Conservation (phyloP, 352 stramenopile genomes). For the Phytopythium litorale region DNA sequence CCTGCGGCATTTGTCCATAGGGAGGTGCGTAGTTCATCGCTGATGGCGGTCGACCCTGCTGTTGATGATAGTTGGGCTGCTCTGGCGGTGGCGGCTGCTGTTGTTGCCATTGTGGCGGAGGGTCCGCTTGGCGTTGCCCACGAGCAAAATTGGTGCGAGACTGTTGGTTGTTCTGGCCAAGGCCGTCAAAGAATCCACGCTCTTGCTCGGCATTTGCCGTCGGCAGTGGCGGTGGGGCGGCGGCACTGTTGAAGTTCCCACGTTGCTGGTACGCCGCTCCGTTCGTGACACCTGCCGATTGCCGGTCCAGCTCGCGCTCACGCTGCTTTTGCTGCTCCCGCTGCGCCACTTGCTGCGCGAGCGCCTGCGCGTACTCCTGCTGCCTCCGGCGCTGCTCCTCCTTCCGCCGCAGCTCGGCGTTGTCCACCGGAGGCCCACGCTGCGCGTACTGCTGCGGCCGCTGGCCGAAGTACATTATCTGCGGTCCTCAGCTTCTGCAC, state of each 20-base stretch:
- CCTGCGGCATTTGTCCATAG: neutral
- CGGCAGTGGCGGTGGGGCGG: constrained; percentile 4
- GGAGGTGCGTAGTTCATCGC: constrained; percentile 1
- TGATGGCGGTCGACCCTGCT: constrained; percentile 5
- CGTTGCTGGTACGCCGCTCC: neutral
- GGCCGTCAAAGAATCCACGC: constrained; percentile 34
- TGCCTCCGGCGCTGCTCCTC: constrained; percentile 53
- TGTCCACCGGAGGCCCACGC: constrained; percentile 23
- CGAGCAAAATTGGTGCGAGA: constrained; percentile 39
- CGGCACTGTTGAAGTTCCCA: neutral
- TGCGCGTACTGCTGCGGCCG: constrained; percentile 25
- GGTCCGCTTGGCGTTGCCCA: constrained; percentile 23
- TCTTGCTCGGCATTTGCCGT: constrained; percentile 1
- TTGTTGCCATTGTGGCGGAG: constrained; percentile 13
- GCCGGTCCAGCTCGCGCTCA: constrained; percentile 28
- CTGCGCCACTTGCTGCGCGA: constrained; percentile 54
- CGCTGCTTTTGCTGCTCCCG: constrained; percentile 44
- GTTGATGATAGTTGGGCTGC: constrained; percentile 9
- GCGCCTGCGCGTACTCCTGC: constrained; percentile 49
- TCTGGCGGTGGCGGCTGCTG: constrained; percentile 13
- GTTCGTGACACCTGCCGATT: constrained; percentile 6
- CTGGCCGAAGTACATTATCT: constrained; percentile 7
- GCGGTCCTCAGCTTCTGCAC: neutral
- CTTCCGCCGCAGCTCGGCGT: constrained; percentile 21
- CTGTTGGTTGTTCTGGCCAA: constrained; percentile 34